Evolutionary conservation across 768 basidiomycete genomes (phyloP).

Genomic region (Filobasidium floriforme): DNA sequence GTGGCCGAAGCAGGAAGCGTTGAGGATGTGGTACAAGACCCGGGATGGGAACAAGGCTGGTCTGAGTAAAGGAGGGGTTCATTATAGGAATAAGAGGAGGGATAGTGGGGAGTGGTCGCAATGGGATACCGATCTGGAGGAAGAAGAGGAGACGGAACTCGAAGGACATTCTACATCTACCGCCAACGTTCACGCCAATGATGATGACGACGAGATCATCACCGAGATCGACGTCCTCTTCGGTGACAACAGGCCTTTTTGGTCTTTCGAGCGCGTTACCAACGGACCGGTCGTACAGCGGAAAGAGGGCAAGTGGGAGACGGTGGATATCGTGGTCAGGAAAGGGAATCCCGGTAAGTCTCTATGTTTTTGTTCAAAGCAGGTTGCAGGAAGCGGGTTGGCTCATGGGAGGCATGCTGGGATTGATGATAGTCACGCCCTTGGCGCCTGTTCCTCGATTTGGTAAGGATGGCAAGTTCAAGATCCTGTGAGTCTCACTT

Average conservation of each 20-base stretch:
- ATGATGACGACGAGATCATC: slow-evolving; percentile 52
- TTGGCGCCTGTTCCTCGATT: slow-evolving; percentile 74
- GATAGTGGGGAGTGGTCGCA: slow-evolving; percentile 3
- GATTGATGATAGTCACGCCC: slow-evolving; percentile 53
- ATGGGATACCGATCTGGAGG: slow-evolving; percentile 6
- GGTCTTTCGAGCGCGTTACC: slow-evolving; percentile 69
- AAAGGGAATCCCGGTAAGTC: slow-evolving; percentile 37
- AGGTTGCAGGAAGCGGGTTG: not conserved
- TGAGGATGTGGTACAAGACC: slow-evolving; percentile 73
- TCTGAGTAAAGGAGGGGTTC: slow-evolving; percentile 8
- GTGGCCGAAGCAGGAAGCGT: slow-evolving; percentile 49
- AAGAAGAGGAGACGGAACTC: slow-evolving; percentile 3
- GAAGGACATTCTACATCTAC: slow-evolving; percentile 2
- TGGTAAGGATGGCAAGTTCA: slow-evolving; percentile 73
- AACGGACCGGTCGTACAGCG: slow-evolving; percentile 34
- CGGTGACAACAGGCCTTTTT: slow-evolving; percentile 76
- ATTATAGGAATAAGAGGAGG: not conserved
- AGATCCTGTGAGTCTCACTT: no score
- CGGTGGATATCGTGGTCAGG: slow-evolving; percentile 36
- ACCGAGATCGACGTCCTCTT: slow-evolving; percentile 88
- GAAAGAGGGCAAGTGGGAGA: slow-evolving; percentile 35
- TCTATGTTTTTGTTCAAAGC: not conserved
- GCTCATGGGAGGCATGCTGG: not conserved
- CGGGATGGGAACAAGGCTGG: slow-evolving; percentile 45
- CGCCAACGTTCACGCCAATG: not conserved